Evolutionary conservation across 2,329 filamentous ascomycete species (phyloP).

Genomic region (Rutstroemia sp.): DNA sequence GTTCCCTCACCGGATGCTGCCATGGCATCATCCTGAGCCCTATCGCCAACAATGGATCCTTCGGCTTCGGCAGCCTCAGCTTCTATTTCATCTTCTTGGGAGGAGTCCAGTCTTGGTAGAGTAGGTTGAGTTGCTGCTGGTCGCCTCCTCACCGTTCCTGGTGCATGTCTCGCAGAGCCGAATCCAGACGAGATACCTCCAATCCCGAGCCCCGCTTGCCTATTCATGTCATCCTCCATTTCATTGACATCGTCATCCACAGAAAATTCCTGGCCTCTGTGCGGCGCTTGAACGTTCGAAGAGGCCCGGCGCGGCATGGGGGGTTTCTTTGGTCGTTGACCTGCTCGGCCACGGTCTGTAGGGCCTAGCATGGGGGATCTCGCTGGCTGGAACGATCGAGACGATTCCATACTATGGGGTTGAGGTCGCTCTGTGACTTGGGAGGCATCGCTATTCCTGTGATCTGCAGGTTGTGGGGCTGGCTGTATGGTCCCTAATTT

Average conservation of each 20-base stretch:
- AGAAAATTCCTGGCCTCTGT: conserved; percentile 81
- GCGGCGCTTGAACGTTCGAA: conserved; percentile 61
- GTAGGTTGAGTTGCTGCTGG: conserved; percentile 37
- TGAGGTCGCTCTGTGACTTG: conserved; percentile 21
- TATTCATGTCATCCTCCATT: conserved; percentile 59
- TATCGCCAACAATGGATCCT: conserved; percentile 12
- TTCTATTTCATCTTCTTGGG: conserved; percentile 37
- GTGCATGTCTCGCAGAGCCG: conserved; percentile 38
- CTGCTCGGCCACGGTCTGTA: conserved; percentile 26
- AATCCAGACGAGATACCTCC: conserved; percentile 27
- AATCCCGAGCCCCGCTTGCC: conserved; percentile 34
- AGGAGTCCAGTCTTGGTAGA: conserved; percentile 42
- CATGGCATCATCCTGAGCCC: conserved; percentile 11
- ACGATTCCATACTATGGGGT: conserved; percentile 25
- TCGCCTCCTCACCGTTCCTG: conserved; percentile 42
- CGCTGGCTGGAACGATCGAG: conserved; percentile 21
- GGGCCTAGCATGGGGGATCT: conserved; percentile 29
- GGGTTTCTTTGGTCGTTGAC: conserved; percentile 50
- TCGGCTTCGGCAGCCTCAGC: conserved; percentile 15
- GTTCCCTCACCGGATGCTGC: conserved; percentile 21
- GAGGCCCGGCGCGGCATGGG: conserved; percentile 65
- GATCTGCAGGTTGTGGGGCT: conserved; percentile 14
- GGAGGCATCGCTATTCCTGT: conserved; percentile 25
- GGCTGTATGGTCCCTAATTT: conserved; percentile 22
- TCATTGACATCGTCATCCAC: conserved; percentile 82